Conservation (phyloP, 495 filamentous ascomycete species). For the Rostrohypoxylon terebratum region DNA sequence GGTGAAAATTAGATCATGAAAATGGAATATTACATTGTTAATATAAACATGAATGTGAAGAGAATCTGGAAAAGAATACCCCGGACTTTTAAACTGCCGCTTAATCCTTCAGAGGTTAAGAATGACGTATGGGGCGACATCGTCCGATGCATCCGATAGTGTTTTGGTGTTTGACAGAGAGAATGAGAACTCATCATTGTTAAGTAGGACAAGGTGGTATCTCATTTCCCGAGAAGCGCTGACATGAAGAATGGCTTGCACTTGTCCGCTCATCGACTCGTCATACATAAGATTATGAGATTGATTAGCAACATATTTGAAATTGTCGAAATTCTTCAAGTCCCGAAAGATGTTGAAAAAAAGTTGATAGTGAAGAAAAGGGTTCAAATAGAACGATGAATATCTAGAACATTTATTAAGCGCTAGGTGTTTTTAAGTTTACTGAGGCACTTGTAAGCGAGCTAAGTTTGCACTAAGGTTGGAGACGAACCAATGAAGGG, state of each 20-base stretch:
- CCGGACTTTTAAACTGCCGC: conserved; percentile 4
- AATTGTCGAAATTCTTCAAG: conserved; percentile 5
- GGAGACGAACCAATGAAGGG: not conserved
- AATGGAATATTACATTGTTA: not conserved
- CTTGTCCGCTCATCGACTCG: conserved; percentile 8
- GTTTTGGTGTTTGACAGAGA: not conserved
- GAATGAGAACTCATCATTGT: conserved; percentile 11
- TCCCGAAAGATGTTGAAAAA: not conserved
- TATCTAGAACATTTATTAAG: not conserved
- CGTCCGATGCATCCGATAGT: too few species aligned
- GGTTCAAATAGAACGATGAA: not conserved
- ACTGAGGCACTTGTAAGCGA: conserved; percentile 16
- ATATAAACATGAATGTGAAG: not conserved
- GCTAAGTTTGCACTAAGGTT: conserved; percentile 7
- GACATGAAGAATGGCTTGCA: conserved; percentile 10
- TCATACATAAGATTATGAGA: conserved; percentile 7
- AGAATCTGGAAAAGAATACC: not conserved
- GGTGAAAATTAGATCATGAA: not conserved
- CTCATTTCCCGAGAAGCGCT: conserved; percentile 18
- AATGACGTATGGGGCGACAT: conserved; percentile 25
- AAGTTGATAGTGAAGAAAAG: not conserved
- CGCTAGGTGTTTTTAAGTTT: conserved; percentile 12
- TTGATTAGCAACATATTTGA: conserved; percentile 1
- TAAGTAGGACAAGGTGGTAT: conserved; percentile 26
- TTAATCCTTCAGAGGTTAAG: not conserved